phyloP scores from a whole-genome alignment of 345 rosid genomes.

The Murraya koenigii region DNA sequence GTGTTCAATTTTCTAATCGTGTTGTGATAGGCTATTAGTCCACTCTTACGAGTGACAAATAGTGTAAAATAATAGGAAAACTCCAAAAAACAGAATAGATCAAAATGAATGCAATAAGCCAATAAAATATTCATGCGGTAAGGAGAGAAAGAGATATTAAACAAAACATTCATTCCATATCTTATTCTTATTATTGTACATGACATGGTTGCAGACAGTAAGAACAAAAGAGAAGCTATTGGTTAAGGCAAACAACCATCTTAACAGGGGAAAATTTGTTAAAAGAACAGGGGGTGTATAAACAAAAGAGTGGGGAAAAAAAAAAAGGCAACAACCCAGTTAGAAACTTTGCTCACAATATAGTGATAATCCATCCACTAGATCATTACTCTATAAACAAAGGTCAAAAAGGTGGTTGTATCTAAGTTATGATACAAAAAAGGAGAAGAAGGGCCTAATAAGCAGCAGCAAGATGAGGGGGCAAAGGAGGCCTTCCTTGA shows the following conservation, averaged over 20 bases:
- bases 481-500: conserved; percentile 29
- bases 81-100: background rate
- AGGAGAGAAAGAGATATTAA: background rate
- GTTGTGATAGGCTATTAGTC: too few species aligned
- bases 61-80: background rate
- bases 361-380: background rate
- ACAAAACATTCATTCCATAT: conserved; percentile 26
- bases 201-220: conserved; percentile 17
- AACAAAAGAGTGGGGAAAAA: background rate
- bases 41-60: background rate
- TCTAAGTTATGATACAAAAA: conserved; percentile 26
- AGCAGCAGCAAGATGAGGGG: conserved; percentile 56
- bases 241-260: conserved; percentile 10
- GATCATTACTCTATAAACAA: conserved; percentile 20
- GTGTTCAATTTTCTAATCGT: too few species aligned
- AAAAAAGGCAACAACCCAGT: background rate
- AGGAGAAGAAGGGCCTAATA: conserved; percentile 29
- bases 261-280: background rate
- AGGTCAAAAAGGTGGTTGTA: conserved; percentile 35
- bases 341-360: background rate
- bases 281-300: background rate
- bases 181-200: conserved; percentile 33
- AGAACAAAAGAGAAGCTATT: conserved; percentile 1
- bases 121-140: too few species aligned
- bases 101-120: background rate